Percentiles rank a stretch among this genome's conserved stretches.
phyloP scores from a whole-genome alignment of 306 rosid species.

The Vachellia pachyceras region DNA sequence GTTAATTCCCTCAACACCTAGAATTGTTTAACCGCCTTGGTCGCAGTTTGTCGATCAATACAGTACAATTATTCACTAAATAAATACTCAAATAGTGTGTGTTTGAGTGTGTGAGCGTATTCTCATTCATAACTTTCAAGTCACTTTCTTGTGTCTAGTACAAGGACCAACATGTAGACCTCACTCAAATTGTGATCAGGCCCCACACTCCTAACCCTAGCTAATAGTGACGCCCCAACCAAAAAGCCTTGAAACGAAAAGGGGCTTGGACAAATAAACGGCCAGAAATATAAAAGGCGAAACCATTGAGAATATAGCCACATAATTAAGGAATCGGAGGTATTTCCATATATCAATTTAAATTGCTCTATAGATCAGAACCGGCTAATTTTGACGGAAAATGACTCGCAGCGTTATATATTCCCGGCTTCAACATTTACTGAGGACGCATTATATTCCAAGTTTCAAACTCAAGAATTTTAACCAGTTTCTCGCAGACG shows the following conservation, averaged over 20 bases:
- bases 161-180: conserved; percentile 73
- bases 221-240: conserved; percentile 67
- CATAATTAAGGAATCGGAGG: no score
- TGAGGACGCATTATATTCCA: neutral
- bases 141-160: conserved; percentile 59
- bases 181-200: conserved; percentile 49
- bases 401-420: neutral
- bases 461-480: neutral
- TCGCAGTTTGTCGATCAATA: conserved; percentile 67
- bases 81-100: neutral
- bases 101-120: neutral
- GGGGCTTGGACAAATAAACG: conserved; percentile 16
- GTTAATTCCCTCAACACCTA: conserved; percentile 12
- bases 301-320: conserved; percentile 8
- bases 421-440: neutral
- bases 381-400: neutral
- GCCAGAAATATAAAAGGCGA: neutral
- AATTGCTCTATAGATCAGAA: neutral
- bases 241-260: conserved; percentile 17
- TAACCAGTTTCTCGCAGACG: neutral
- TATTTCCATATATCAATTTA: neutral
- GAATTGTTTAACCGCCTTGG: conserved; percentile 54
- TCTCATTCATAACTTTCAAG: conserved; percentile 46
- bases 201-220: conserved; percentile 49
- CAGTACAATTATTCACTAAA: conserved; percentile 45